Evolutionary conservation across 2,329 filamentous ascomycete genomes (phyloP).

Genomic region (Trichoderma guizhouense): DNA sequence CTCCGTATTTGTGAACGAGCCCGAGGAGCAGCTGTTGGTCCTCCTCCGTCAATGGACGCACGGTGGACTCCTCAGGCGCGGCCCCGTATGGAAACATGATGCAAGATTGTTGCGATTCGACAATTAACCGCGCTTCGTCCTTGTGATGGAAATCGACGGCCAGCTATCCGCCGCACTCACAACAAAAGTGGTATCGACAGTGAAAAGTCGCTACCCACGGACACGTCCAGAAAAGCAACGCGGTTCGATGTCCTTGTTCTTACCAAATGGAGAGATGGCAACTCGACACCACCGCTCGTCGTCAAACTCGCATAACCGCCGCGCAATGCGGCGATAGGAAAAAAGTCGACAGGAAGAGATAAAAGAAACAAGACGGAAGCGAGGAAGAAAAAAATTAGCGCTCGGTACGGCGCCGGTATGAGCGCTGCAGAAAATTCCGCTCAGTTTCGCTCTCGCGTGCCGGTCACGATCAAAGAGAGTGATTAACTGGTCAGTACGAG

Average conservation of each 20-base stretch:
- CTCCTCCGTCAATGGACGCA: conserved; percentile 37
- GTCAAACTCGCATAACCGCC: conserved; percentile 13
- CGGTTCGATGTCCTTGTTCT: neutral
- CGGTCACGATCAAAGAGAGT: neutral
- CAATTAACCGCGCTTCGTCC: conserved; percentile 1
- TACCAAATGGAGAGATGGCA: neutral
- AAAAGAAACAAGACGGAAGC: neutral
- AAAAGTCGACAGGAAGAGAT: neutral
- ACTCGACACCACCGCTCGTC: neutral
- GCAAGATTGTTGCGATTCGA: neutral
- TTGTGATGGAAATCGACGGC: conserved; percentile 18
- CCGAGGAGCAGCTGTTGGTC: conserved; percentile 38
- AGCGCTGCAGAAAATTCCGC: neutral
- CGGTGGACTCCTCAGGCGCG: conserved; percentile 33
- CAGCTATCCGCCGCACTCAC: neutral
- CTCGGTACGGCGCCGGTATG: neutral
- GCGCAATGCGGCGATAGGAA: conserved; percentile 7
- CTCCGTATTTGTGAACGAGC: conserved; percentile 38
- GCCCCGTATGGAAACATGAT: conserved; percentile 36
- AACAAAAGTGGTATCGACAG: neutral
- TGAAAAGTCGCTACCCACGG: neutral
- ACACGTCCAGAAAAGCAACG: neutral
- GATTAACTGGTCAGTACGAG: neutral
- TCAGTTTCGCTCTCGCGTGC: neutral
- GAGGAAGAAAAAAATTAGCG: neutral